A percentile compares a stretch with the other conserved stretches of the same genome.
These are phyloP conservation scores for Rhodamnia rubescens DNA, from an alignment of 345 rosid species.

Conservation along the genomic window DNA sequence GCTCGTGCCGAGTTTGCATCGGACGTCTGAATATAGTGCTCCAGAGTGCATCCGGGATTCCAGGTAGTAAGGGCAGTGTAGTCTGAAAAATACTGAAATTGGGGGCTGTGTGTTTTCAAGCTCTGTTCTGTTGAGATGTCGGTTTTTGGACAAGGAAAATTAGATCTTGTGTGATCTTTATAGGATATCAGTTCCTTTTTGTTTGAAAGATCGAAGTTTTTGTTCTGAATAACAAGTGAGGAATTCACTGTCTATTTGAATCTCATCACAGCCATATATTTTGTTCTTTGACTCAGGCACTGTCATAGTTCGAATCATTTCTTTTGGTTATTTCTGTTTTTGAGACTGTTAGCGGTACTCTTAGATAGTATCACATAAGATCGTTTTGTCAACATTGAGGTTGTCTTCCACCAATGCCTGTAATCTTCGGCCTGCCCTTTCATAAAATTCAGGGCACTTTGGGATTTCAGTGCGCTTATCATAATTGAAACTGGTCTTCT, in stretches of 20 bases:
- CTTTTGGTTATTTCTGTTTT: neutral
- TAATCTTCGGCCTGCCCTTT: neutral
- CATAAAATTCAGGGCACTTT: neutral
- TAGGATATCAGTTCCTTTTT: neutral
- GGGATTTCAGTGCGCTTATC: neutral
- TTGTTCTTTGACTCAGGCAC: neutral
- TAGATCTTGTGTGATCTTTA: neutral
- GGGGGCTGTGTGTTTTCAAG: neutral
- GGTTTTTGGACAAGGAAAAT: neutral
- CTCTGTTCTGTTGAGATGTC: neutral
- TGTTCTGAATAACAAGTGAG: neutral
- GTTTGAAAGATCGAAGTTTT: neutral
- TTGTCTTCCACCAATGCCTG: neutral
- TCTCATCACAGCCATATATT: neutral
- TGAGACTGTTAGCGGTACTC: neutral
- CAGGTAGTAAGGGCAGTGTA: conserved; percentile 35
- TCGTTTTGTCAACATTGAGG: neutral
- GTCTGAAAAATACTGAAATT: neutral
- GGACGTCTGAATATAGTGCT: conserved; percentile 48
- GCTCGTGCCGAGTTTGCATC: conserved; percentile 45
- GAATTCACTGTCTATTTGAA: neutral
- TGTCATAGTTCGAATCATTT: neutral
- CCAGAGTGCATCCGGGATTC: conserved; percentile 66
- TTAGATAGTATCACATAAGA: neutral
- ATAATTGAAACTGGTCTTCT: neutral